Conservation (phyloP, 257 asterid genomes). For the Penstemon newberryi region DNA sequence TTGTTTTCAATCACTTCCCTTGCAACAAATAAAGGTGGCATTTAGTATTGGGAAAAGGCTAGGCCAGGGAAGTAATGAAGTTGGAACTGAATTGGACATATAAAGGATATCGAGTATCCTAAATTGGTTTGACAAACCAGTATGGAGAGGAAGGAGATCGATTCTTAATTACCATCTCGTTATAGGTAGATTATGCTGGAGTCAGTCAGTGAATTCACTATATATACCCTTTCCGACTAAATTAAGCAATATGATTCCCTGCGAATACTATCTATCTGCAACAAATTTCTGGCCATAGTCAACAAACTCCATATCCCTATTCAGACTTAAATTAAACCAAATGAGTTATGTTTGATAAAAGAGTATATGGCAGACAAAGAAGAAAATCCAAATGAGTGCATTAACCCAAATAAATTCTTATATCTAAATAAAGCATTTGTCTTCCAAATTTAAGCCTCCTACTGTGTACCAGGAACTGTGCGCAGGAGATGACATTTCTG, state of each 20-base stretch:
- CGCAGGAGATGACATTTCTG: constrained; percentile 4
- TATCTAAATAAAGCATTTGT: background rate
- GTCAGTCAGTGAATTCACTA: constrained; percentile 1
- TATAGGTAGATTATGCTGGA: background rate
- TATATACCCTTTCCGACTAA: constrained; percentile 1
- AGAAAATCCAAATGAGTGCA: background rate
- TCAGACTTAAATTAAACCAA: background rate
- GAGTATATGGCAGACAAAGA: constrained; percentile 3
- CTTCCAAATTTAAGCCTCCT: background rate
- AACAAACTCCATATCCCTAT: background rate
- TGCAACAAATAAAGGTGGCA: constrained; percentile 13
- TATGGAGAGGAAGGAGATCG: constrained; percentile 1
- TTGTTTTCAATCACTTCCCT: constrained; percentile 9
- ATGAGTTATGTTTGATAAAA: background rate
- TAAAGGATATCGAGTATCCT: background rate
- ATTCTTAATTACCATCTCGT: constrained; percentile 3
- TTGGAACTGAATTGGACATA: background rate
- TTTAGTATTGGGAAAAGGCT: background rate
- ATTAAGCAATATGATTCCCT: constrained; percentile 5
- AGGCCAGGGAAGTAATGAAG: background rate
- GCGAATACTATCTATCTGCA: background rate
- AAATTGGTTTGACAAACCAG: background rate
- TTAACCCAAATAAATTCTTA: background rate
- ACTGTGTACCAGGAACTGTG: background rate
- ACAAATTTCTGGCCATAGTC: background rate